A percentile compares a stretch with the other conserved stretches of the same genome.
Conservation (phyloP, 2,329 filamentous ascomycete genomes). For the Aspergillus neotritici region DNA sequence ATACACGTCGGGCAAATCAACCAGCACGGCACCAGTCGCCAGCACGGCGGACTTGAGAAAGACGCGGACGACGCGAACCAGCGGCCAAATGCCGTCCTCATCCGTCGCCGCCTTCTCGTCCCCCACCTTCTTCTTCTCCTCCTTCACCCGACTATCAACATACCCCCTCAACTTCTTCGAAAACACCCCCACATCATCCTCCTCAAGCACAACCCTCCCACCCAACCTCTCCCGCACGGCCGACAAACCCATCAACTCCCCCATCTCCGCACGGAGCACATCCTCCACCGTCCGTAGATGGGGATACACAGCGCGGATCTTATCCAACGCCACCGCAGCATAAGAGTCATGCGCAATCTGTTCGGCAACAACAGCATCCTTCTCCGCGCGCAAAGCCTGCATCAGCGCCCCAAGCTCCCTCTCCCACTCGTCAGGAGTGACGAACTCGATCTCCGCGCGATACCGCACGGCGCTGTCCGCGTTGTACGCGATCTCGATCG, state of each 20-base stretch:
- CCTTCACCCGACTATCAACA: conserved; percentile 48
- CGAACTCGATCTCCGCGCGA: conserved; percentile 55
- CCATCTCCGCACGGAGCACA: conserved; percentile 32
- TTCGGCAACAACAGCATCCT: conserved; percentile 36
- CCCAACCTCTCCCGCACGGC: conserved; percentile 44
- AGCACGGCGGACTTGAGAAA: conserved; percentile 6
- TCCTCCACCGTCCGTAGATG: conserved; percentile 36
- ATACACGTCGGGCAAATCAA: conserved; percentile 8
- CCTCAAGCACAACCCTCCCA: conserved; percentile 37
- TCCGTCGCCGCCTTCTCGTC: conserved; percentile 54
- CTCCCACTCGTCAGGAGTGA: conserved; percentile 48
- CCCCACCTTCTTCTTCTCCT: conserved; percentile 16
- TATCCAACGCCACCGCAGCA: conserved; percentile 37
- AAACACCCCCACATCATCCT: conserved; percentile 37
- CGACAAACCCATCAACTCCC: conserved; percentile 40
- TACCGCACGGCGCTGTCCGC: conserved; percentile 42
- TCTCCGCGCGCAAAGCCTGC: conserved; percentile 43
- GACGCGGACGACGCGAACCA: conserved; percentile 24
- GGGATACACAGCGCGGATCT: conserved; percentile 37
- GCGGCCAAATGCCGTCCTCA: conserved; percentile 33
- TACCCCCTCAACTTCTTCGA: conserved; percentile 45
- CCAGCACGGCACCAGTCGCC: conserved; percentile 8
- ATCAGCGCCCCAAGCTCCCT: conserved; percentile 48
- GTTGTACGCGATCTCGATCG: conserved; percentile 58
- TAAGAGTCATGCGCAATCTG: conserved; percentile 42